Percentiles rank a stretch among this genome's conserved stretches.
Evolutionary conservation across 768 basidiomycete genomes (phyloP).

Genomic region (Calocera viscosa): DNA sequence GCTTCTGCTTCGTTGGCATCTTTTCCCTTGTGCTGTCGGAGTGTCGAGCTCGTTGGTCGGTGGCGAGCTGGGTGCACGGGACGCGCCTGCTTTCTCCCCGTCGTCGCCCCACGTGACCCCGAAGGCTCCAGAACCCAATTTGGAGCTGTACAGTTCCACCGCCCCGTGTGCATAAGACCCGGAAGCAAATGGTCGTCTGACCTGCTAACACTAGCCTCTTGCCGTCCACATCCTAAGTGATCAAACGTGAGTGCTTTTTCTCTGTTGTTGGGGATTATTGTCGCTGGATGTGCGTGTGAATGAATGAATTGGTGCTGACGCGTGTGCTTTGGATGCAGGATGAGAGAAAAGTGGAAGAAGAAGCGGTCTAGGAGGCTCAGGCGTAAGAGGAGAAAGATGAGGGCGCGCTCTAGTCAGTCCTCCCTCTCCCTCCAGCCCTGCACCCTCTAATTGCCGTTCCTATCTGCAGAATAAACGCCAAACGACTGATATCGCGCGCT

Average conservation of each 20-base stretch:
- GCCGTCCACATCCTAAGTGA: constrained; percentile 5
- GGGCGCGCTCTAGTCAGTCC: constrained; percentile 79
- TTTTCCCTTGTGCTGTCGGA: neutral
- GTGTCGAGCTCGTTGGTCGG: too few species aligned
- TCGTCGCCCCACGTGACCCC: neutral
- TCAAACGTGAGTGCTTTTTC: neutral
- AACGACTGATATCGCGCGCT: too few species aligned
- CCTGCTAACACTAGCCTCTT: neutral
- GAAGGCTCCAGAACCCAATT: neutral
- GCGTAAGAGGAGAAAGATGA: constrained; percentile 93
- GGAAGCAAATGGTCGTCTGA: neutral
- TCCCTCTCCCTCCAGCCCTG: neutral
- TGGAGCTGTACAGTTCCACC: constrained; percentile 7
- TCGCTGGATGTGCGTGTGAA: neutral
- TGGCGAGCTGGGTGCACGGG: neutral
- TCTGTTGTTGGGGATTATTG: neutral
- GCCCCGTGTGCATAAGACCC: neutral
- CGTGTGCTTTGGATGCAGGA: constrained; percentile 21
- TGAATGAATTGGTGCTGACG: neutral
- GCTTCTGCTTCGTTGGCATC: neutral
- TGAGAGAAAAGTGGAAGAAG: constrained; percentile 98
- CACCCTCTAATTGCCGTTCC: neutral
- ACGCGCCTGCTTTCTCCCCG: constrained; percentile 3
- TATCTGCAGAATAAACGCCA: constrained; percentile 9
- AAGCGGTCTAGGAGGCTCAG: constrained; percentile 86